Base-by-base conservation (phyloP, 1,284 basidiomycete species). In the Marasmius tenuissimus region DNA sequence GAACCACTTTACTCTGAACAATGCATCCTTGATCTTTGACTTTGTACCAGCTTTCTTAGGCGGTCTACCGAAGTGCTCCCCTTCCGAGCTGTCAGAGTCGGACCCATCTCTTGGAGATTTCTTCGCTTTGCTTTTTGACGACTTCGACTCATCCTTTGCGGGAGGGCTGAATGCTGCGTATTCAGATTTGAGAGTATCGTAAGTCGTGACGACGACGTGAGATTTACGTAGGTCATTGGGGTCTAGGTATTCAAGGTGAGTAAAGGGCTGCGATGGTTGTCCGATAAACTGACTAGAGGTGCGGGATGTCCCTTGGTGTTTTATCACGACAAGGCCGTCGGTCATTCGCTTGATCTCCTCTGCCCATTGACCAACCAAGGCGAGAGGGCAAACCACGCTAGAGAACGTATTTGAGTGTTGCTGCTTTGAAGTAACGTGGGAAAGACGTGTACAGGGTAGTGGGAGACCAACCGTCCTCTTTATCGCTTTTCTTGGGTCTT, bases 341-440 rank as follows among this genome's bases (percentile, higher is more conserved):
- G 90, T 88, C 81, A 97, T 95, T 63, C 89, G 92, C 60, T 83
- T 76, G 45, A 94, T 87, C 72, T 99, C 97, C 4, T 85, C 80
- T 18, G 91, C 91, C 97, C 97, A 99, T 73, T 99, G 97, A 16
- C 86, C 84, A 63, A 98, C 89, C 18, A 99, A 85, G 7, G 93
- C 88, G 5, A 95, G 82, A 1, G 94, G 94, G 61, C 89, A 91
- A 22, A 96, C 77, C 39, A 96, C 90, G 11, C 93, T 95, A 16
- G 3, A 66, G 0, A 35, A 34, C 10, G 35, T 59, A 20, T 51
- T 69, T 73, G 57, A 62, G 45, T 53, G 42, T 33, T 56, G 20
- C 64, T 55, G 39, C 42, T 12, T 55, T 22, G 7, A 54, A 47
- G 63, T 33, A 10, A 63, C 5, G 33, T 40, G 37, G 33, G 52